phyloP scores from a whole-genome alignment of 139 green algal genomes.

The Tetraselmis striata region DNA sequence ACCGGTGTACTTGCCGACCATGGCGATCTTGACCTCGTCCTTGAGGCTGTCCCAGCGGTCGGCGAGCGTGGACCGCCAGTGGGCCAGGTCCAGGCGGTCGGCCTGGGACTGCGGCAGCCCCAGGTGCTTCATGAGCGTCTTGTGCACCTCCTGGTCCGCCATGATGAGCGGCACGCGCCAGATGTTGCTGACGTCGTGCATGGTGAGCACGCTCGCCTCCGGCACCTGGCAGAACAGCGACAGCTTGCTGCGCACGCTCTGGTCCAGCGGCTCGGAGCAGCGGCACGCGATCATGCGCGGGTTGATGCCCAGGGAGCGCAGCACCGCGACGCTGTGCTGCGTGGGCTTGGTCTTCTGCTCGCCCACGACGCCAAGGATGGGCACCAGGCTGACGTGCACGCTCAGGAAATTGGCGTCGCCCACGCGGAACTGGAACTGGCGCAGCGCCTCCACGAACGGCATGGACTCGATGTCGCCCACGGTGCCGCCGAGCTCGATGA shows the following conservation, averaged over 20 bases:
- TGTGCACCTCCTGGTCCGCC: constrained; percentile 65
- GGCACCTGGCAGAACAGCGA: constrained; percentile 94
- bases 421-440: constrained; percentile 60
- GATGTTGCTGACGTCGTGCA: constrained; percentile 97
- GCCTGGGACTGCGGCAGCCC: constrained; percentile 30
- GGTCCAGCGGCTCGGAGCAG: constrained; percentile 63
- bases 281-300: constrained; percentile 87
- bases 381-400: constrained; percentile 93
- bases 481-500: constrained; percentile 97
- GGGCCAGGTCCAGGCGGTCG: constrained; percentile 51
- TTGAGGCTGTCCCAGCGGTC: constrained; percentile 71
- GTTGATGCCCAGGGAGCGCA: constrained; percentile 86
- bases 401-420: constrained; percentile 72
- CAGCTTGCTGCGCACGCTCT: constrained; percentile 84
- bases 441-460: constrained; percentile 92
- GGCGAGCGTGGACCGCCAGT: constrained; percentile 48
- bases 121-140: constrained; percentile 68
- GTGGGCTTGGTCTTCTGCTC: constrained; percentile 99
- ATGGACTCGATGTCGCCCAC: constrained; percentile 98
- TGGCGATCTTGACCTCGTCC: constrained; percentile 64
- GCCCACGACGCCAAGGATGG: constrained; percentile 93
- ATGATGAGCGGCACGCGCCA: constrained; percentile 88
- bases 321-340: constrained; percentile 88
- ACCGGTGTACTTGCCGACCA: constrained; percentile 97
- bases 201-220: constrained; percentile 74